Conservation (phyloP, 139 green algal genomes). For the Volvox africanus region DNA sequence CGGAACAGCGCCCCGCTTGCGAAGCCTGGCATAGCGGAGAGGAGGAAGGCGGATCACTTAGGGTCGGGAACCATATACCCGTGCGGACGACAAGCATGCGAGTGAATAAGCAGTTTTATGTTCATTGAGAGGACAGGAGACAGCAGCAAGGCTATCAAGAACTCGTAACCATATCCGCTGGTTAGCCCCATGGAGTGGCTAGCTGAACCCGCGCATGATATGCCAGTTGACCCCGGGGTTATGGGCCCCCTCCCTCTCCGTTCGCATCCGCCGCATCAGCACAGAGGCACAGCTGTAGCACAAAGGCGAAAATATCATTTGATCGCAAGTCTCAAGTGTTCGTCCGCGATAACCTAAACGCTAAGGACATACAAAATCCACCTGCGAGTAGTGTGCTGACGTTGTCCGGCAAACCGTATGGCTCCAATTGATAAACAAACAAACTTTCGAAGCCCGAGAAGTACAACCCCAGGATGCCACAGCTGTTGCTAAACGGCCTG, state of each 20-base stretch:
- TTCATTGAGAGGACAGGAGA: too few relatives aligned
- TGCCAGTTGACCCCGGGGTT: too few relatives aligned
- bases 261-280: too few relatives aligned
- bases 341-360: neutral
- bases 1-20: constrained; percentile 81
- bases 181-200: too few relatives aligned
- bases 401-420: constrained; percentile 67
- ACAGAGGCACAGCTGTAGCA: too few relatives aligned
- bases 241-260: too few relatives aligned
- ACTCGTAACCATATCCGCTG: neutral
- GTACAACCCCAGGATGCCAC: constrained; percentile 85
- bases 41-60: neutral
- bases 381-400: constrained; percentile 75
- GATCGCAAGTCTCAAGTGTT: too few relatives aligned
- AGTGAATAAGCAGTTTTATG: too few relatives aligned
- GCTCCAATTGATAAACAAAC: constrained; percentile 71
- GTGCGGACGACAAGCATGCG: neutral
- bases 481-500: constrained; percentile 73
- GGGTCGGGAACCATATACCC: neutral
- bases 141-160: neutral
- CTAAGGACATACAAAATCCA: constrained; percentile 8
- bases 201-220: too few relatives aligned
- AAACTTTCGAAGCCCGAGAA: constrained; percentile 79
- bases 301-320: too few relatives aligned
- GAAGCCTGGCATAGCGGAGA: constrained; percentile 61